Evolutionary conservation across 805 yeast genomes (phyloP), one percentile per base, ranked within the genome.

Genomic region (Sporopachydermia quercuum): DNA sequence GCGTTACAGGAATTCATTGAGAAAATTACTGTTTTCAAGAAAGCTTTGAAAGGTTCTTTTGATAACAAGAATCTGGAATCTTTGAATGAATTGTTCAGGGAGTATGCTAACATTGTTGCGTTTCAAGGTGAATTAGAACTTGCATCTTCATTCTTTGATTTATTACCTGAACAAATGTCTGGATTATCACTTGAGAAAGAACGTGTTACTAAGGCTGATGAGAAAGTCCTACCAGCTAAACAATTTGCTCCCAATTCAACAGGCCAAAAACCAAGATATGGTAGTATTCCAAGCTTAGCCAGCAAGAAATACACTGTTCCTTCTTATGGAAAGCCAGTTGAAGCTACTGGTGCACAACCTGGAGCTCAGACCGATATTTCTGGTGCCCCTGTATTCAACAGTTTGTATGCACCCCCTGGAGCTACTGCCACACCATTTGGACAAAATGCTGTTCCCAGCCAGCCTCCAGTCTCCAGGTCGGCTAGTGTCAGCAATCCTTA

Each of bases 1-100:
- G 80, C 95, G 5, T 65, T 89, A 55, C 78, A 79, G 40, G 78
- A 74, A 51, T 79, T 86, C 53, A 80, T 84, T 39, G 94, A 83
- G 56, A 87, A 87, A 58, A 71, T 87, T 45, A 72, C 85, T 30
- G 78, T 82, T 17, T 86, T 76, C 56, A 69, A 80, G 50, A 65
- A 78, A 18, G 63, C 70, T 35, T 53, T 69, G 27, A 47, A 44
- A 8, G 38, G 44, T 3, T 36, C 47, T 8, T 49, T 47, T n/a
- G 57, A 51, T 15, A 23, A 23, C 30, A 53, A 69, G 15, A 62
- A 70, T 11, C 58, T 71, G 36, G 71, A 62, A 34, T 65, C 65
- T 1, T 60, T 77, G 39, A 70, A 76, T 48, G 65, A 66, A 33
- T 77, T 78, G 2, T 74, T 83, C 45, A 66, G 84, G 47, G 97